Conservation (phyloP, 2,329 filamentous ascomycete genomes). For the Paecilomyces sp. region DNA sequence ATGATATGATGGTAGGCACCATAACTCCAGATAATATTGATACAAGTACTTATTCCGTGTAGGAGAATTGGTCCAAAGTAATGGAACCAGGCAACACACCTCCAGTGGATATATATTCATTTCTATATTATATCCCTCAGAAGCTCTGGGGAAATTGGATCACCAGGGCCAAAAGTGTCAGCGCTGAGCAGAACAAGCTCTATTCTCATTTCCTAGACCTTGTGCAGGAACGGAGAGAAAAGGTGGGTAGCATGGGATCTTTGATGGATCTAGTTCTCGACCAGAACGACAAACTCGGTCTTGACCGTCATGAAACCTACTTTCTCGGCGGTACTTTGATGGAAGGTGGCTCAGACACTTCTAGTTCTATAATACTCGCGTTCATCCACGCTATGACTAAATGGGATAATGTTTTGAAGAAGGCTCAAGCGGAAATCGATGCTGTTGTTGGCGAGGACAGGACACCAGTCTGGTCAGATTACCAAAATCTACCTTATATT, state of each 20-base stretch:
- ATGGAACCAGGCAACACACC: constrained; percentile 44
- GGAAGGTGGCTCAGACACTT: constrained; percentile 39
- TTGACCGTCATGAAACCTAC: constrained; percentile 35
- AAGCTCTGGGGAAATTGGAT: constrained; percentile 33
- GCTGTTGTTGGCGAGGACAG: constrained; percentile 42
- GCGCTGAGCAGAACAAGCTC: constrained; percentile 34
- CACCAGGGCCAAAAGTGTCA: constrained; percentile 27
- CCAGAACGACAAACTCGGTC: constrained; percentile 29
- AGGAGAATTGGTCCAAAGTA: constrained; percentile 33
- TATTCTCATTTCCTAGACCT: constrained; percentile 31
- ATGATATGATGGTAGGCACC: constrained; percentile 28
- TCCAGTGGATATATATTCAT: constrained; percentile 43
- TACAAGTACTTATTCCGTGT: no score
- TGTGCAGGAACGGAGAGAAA: constrained; percentile 25
- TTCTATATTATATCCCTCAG: constrained; percentile 38
- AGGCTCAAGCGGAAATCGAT: constrained; percentile 44
- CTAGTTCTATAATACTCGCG: constrained; percentile 1
- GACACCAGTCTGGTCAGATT: constrained; percentile 44
- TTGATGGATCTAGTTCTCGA: constrained; percentile 39
- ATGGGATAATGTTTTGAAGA: constrained; percentile 8
- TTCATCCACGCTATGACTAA: constrained; percentile 46
- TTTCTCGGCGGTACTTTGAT: constrained; percentile 33
- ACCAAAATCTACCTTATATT: constrained; percentile 45
- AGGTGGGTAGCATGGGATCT: constrained; percentile 15
- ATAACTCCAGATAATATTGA: no score